These are phyloP conservation scores for Sordariomycetes sp. DNA, from an alignment of 2,329 filamentous ascomycete genomes.

Conservation along the genomic window DNA sequence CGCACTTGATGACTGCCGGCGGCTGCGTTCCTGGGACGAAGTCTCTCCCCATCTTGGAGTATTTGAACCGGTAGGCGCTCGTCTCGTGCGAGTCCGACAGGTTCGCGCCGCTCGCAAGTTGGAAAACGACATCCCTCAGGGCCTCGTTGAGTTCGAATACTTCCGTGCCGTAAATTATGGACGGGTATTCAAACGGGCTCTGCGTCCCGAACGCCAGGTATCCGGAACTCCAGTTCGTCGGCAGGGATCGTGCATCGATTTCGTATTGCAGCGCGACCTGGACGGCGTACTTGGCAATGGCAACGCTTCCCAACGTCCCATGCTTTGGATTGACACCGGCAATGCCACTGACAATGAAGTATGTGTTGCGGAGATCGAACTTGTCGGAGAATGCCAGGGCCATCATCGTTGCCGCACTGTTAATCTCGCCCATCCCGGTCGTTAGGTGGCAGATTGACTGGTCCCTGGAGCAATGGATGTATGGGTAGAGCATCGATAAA, in stretches of 20 bases:
- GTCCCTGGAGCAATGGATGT: slow-evolving; percentile 51
- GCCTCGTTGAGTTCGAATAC: slow-evolving; percentile 56
- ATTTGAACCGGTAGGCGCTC: slow-evolving; percentile 42
- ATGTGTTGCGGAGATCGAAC: slow-evolving; percentile 57
- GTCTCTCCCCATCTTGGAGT: slow-evolving; percentile 26
- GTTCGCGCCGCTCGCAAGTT: slow-evolving; percentile 36
- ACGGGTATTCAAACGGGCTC: slow-evolving; percentile 44
- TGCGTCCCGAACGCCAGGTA: slow-evolving; percentile 56
- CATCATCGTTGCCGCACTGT: slow-evolving; percentile 56
- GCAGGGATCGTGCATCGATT: slow-evolving; percentile 59
- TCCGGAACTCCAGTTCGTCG: slow-evolving; percentile 52
- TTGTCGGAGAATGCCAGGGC: slow-evolving; percentile 49
- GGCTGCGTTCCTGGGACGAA: slow-evolving; percentile 29
- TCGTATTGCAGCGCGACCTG: slow-evolving; percentile 71
- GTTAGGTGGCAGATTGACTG: slow-evolving; percentile 57
- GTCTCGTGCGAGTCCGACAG: slow-evolving; percentile 40
- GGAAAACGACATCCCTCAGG: slow-evolving; percentile 41
- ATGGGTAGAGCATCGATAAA: slow-evolving; percentile 54
- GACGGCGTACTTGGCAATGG: slow-evolving; percentile 58
- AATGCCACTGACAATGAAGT: slow-evolving; percentile 64
- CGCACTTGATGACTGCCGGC: slow-evolving; percentile 53
- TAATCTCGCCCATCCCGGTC: slow-evolving; percentile 62
- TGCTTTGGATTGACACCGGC: slow-evolving; percentile 62
- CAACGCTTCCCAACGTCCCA: slow-evolving; percentile 55
- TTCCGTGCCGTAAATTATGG: slow-evolving; percentile 54